Conservation (phyloP, 2,329 filamentous ascomycete species). For the Penicillium brevicompactum region DNA sequence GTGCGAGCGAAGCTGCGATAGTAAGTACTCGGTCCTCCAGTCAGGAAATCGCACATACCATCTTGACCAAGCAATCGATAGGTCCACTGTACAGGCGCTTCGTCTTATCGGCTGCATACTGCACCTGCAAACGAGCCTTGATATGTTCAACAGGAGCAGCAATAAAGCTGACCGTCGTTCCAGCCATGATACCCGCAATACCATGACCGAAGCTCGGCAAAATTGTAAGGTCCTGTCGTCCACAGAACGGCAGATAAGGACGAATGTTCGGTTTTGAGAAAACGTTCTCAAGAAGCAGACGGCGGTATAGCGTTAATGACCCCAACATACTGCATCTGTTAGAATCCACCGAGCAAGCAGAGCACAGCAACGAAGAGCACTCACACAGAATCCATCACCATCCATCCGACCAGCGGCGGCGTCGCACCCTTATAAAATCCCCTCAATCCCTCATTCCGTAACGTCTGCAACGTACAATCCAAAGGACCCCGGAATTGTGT, state of each 20-base stretch:
- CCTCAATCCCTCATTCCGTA: constrained; percentile 79
- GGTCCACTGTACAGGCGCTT: constrained; percentile 83
- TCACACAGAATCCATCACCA: constrained; percentile 87
- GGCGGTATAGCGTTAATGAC: constrained; percentile 85
- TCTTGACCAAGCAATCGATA: constrained; percentile 75
- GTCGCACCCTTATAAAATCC: constrained; percentile 95
- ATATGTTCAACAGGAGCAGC: constrained; percentile 93
- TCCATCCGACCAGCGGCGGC: constrained; percentile 92
- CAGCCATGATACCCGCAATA: constrained; percentile 82
- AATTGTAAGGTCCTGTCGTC: constrained; percentile 44
- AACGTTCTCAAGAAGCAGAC: constrained; percentile 76
- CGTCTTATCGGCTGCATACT: constrained; percentile 80
- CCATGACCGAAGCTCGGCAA: constrained; percentile 81
- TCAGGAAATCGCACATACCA: constrained; percentile 39
- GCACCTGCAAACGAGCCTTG: constrained; percentile 90
- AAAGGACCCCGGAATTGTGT: constrained; percentile 82
- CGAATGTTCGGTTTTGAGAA: constrained; percentile 61
- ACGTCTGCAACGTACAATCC: constrained; percentile 80
- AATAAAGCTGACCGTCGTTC: constrained; percentile 87
- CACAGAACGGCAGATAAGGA: constrained; percentile 39
- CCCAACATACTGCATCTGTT: constrained; percentile 71
- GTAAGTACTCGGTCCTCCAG: background rate
- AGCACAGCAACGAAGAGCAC: constrained; percentile 5
- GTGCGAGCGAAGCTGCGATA: constrained; percentile 55
- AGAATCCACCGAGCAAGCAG: background rate